A percentile compares a stretch with the other conserved stretches of the same genome.
Evolutionary conservation across 1,139 yeast genomes (phyloP).

Genomic region (Hyphopichia burtonii): DNA sequence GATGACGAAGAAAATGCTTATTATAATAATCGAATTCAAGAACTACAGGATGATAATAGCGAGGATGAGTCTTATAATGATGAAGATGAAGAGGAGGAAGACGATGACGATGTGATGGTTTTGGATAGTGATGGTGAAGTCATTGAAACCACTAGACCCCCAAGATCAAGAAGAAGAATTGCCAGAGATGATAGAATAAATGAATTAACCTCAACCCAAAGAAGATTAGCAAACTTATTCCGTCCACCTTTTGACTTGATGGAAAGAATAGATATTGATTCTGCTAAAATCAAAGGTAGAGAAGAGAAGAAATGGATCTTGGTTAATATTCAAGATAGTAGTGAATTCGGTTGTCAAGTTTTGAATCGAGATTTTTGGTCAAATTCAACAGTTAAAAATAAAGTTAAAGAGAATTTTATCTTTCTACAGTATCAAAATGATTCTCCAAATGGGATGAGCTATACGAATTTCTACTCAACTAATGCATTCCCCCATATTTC

Average conservation of each 20-base stretch:
- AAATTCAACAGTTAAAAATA: conserved; percentile 57
- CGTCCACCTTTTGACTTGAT: conserved; percentile 94
- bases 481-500: conserved; percentile 82
- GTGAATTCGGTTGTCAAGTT: conserved; percentile 86
- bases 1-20: conserved; percentile 32
- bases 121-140: conserved; percentile 33
- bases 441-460: conserved; percentile 70
- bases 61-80: conserved; percentile 6
- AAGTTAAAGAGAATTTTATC: conserved; percentile 67
- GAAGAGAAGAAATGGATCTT: conserved; percentile 74
- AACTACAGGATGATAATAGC: conserved; percentile 18
- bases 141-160: conserved; percentile 10
- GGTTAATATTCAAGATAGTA: conserved; percentile 80
- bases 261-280: conserved; percentile 60
- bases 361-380: conserved; percentile 95
- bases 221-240: conserved; percentile 75
- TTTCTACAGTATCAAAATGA: conserved; percentile 81
- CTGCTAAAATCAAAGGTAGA: conserved; percentile 70
- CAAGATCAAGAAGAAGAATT: conserved; percentile 28
- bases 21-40: conserved; percentile 16
- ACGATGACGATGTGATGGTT: conserved; percentile 24
- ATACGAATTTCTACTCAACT: conserved; percentile 66
- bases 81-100: conserved; percentile 14
- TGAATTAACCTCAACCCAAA: conserved; percentile 59
- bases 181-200: conserved; percentile 24